A percentile compares a stretch with the other conserved stretches of the same genome.
phyloP scores from a whole-genome alignment of 2,329 filamentous ascomycete species.

The Phaeosphaeriaceae sp. region DNA sequence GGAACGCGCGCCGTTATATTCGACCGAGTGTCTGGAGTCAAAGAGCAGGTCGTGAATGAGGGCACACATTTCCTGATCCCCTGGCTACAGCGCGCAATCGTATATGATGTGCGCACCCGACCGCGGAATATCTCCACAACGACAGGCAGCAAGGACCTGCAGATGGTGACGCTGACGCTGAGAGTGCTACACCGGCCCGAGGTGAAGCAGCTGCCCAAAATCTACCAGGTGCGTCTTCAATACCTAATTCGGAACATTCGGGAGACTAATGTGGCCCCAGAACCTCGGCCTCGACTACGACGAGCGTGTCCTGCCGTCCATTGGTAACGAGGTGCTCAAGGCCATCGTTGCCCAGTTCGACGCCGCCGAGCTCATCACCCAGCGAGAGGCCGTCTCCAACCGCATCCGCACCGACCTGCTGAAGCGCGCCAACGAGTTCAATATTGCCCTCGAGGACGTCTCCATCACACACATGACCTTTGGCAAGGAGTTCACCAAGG shows the following conservation, averaged over 20 bases:
- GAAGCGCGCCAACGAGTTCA: conserved; percentile 94
- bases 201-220: conserved; percentile 90
- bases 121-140: conserved; percentile 97
- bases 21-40: conserved; percentile 89
- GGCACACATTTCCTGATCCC: conserved; percentile 96
- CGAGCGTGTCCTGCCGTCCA: conserved; percentile 64
- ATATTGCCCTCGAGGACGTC: conserved; percentile 98
- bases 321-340: conserved; percentile 63
- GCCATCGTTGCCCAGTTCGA: conserved; percentile 63
- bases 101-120: conserved; percentile 97
- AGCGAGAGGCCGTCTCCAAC: conserved; percentile 95
- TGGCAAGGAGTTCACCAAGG: conserved; percentile 97
- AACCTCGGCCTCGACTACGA: conserved; percentile 98
- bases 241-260: background rate
- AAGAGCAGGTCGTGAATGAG: conserved; percentile 91
- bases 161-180: conserved; percentile 99
- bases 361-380: conserved; percentile 79
- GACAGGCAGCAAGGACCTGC: conserved; percentile 97
- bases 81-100: conserved; percentile 92
- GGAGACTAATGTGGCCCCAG: conserved; percentile 54
- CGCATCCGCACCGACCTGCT: conserved; percentile 92
- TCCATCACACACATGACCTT: conserved; percentile 99
- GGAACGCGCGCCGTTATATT: conserved; percentile 97
- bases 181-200: conserved; percentile 94
- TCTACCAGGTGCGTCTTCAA: conserved; percentile 81